Base-by-base conservation (phyloP, 1,284 basidiomycete species). In the Rhodotorula sp. region DNA sequence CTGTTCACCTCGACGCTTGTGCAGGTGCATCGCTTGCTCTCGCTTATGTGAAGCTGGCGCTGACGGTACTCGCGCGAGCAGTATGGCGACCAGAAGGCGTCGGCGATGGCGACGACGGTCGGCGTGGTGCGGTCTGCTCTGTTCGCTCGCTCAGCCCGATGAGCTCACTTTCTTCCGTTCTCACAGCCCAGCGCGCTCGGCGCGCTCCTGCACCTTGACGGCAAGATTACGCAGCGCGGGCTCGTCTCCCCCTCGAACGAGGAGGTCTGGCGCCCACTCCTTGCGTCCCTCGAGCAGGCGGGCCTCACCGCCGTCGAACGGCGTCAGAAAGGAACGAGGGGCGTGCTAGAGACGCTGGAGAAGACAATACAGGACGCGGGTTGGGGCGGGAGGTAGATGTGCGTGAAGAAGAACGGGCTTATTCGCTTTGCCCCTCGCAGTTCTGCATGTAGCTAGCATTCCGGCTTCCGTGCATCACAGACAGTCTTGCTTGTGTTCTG, bases 61-160 rank as follows among this genome's bases (percentile, higher is more conserved):
- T 54, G 62, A 53, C 8, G 19, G 5, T 41, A 5, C 19, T 22
- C 12, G 17, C 12, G 17, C 2, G 50, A 36, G 19, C 58, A 76
- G 64, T 91, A 90, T 76, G 94, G 92, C 0, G 87, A 86, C 22
- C 79, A 85, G 1, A 79, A 81, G 36, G 78, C 86, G 27, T 89
- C 89, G 0, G 92, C 93, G 2, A 97, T 97, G 95, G 88, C 92
- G 21, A 86, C 89, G 59, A 92, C 91, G 2, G 94, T 97, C 22
- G 94, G 94, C 4, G 69, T 75, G 5, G 75, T 76, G 17, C 22
- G 75, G 10, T 63, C 39, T 19, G 8, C 19, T 19, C 25, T 22
- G 32, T 17, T 22, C 10, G 27, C 32, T 19, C 9, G 27, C 1
- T 12, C 19, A 8, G 7, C 4, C 25, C 32, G 15, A 39, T 15